These are phyloP conservation scores for Dissophora globulifera DNA, from an alignment of 192 early-diverging fungal species.

Conservation along the genomic window DNA sequence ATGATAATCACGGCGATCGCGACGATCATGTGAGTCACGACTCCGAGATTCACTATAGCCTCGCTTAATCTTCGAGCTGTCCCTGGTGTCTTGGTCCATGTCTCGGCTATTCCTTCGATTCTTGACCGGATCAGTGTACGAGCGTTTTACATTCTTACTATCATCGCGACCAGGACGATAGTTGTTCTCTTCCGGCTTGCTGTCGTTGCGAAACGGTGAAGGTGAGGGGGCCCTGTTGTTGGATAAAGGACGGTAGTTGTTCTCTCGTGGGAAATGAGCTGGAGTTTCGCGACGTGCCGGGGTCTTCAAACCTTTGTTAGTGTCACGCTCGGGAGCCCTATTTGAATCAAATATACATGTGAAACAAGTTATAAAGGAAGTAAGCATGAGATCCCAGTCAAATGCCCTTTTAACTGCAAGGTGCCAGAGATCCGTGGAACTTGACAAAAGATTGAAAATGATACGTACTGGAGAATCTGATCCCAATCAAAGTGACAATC, in stretches of 20 bases:
- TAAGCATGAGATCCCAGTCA: too few relatives aligned
- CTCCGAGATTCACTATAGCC: conserved; percentile 11
- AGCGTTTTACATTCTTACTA: not conserved
- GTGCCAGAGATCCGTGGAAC: not conserved
- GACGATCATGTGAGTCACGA: not conserved
- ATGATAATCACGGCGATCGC: not conserved
- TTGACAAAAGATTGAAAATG: not conserved
- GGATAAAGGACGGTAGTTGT: not conserved
- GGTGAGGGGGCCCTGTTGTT: not conserved
- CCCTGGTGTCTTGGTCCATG: conserved; percentile 1
- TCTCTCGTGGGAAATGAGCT: too few relatives aligned
- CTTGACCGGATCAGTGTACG: not conserved
- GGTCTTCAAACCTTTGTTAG: not conserved
- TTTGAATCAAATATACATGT: not conserved
- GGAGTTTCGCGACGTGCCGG: not conserved
- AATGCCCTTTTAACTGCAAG: too few relatives aligned
- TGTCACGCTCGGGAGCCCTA: conserved; percentile 9
- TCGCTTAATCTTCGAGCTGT: not conserved
- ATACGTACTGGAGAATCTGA: not conserved
- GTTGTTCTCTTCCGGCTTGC: too few relatives aligned
- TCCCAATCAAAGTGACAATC: conserved; percentile 60
- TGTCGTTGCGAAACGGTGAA: not conserved
- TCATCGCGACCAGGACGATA: too few relatives aligned
- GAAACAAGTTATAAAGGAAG: not conserved
- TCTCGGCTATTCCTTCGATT: conserved; percentile 1